phyloP scores from a whole-genome alignment of 2,329 filamentous ascomycete genomes.

The Diaporthe vaccinii region DNA sequence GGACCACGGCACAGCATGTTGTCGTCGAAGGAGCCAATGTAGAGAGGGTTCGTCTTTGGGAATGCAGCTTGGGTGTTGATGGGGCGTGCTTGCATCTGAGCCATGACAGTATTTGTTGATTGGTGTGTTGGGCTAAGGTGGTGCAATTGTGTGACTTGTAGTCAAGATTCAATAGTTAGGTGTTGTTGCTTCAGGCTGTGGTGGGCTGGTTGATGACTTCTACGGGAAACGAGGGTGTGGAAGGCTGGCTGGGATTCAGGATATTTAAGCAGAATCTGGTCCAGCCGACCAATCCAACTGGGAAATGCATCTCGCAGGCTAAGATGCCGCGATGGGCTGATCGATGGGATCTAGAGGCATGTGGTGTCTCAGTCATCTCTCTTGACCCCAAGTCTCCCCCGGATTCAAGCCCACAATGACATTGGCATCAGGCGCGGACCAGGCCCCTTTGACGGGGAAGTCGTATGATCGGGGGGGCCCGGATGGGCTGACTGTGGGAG shows the following conservation, averaged over 20 bases:
- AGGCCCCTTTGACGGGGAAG: conserved; percentile 35
- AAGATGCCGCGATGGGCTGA: conserved; percentile 38
- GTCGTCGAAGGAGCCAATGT: conserved; percentile 40
- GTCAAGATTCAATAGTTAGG: background rate
- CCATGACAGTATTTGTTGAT: conserved; percentile 11
- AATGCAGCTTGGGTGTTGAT: conserved; percentile 18
- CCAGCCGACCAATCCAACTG: conserved; percentile 10
- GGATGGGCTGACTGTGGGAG: conserved; percentile 39
- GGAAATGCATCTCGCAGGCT: conserved; percentile 27
- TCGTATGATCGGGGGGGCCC: conserved; percentile 41
- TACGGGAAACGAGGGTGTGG: background rate
- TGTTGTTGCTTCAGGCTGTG: conserved; percentile 6
- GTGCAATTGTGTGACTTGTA: background rate
- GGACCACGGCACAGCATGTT: conserved; percentile 38
- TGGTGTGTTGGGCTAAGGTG: conserved; percentile 4
- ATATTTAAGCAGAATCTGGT: conserved; percentile 27
- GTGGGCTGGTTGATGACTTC: conserved; percentile 14
- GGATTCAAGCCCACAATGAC: conserved; percentile 39
- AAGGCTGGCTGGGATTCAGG: conserved; percentile 12
- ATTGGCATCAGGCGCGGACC: conserved; percentile 37
- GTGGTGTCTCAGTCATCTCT: conserved; percentile 36
- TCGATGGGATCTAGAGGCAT: conserved; percentile 32
- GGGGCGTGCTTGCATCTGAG: conserved; percentile 20
- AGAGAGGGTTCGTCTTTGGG: conserved; percentile 37
- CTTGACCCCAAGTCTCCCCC: conserved; percentile 31